Conservation (phyloP, 2,329 filamentous ascomycete genomes). For the Trichoderma asperellum region DNA sequence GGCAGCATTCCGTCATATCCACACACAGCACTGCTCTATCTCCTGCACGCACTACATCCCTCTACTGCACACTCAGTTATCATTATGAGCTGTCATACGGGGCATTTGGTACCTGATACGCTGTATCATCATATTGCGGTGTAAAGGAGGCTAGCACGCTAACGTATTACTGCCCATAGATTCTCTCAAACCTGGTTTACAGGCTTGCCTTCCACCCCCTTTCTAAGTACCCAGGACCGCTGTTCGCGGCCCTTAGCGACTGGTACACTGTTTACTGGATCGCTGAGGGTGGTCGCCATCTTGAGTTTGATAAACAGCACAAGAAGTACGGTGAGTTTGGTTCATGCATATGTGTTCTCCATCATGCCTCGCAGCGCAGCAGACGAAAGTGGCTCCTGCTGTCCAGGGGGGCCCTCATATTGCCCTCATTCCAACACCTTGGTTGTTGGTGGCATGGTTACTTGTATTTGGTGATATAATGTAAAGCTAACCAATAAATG, state of each 20-base stretch:
- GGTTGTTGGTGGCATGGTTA: neutral
- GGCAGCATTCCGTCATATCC: neutral
- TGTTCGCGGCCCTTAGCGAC: slow-evolving; percentile 32
- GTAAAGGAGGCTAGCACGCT: neutral
- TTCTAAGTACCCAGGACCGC: slow-evolving; percentile 33
- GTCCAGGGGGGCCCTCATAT: neutral
- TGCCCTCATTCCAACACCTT: neutral
- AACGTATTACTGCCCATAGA: slow-evolving; percentile 5
- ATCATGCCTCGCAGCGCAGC: neutral
- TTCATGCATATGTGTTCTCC: neutral
- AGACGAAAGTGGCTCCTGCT: neutral
- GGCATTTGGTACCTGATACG: neutral
- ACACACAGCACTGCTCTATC: neutral
- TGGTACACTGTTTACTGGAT: slow-evolving; percentile 30
- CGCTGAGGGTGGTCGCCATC: slow-evolving; percentile 22
- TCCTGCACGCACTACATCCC: neutral
- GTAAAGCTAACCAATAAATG: neutral
- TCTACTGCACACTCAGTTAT: neutral
- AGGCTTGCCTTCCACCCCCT: slow-evolving; percentile 32
- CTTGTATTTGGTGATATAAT: neutral
- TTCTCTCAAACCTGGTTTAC: slow-evolving; percentile 28
- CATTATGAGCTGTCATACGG: neutral
- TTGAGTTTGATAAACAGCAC: slow-evolving; percentile 27
- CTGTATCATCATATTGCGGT: neutral
- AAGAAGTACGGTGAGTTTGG: slow-evolving; percentile 20